Percentiles rank a stretch among this genome's conserved stretches.
Conservation (phyloP, 164 flowering plant species). For the Cinnamomum micranthum region DNA sequence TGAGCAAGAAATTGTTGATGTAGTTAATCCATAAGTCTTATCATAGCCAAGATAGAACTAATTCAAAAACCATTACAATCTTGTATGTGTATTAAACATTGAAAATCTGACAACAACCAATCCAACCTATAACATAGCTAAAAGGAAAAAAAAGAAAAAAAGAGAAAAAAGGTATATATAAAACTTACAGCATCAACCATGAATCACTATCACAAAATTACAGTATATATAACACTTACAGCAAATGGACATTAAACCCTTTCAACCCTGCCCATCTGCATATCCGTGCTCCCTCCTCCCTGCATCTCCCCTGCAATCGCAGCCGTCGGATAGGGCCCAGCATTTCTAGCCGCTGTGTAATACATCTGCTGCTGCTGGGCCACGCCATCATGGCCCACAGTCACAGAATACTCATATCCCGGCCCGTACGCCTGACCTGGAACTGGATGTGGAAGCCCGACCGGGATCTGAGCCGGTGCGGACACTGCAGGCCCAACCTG, state of each 20-base stretch:
- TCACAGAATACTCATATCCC: slow-evolving; percentile 15
- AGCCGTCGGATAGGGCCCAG: slow-evolving; percentile 15
- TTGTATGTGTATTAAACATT: background rate
- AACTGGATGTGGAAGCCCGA: slow-evolving; percentile 30
- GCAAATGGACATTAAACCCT: background rate
- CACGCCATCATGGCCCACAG: slow-evolving; percentile 21
- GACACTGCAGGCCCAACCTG: slow-evolving; percentile 15
- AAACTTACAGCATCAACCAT: background rate
- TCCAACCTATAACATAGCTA: background rate
- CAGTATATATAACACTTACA: background rate
- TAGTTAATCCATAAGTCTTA: too few species aligned
- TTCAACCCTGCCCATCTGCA: slow-evolving; percentile 21
- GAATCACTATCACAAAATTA: background rate
- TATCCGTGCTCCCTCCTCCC: slow-evolving; percentile 25
- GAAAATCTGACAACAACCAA: background rate
- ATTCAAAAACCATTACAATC: too few species aligned
- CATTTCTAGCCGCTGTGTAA: slow-evolving; percentile 35
- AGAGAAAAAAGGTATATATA: background rate
- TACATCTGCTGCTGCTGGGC: slow-evolving; percentile 32
- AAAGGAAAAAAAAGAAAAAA: too few species aligned
- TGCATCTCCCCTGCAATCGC: slow-evolving; percentile 14
- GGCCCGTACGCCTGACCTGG: slow-evolving; percentile 47
- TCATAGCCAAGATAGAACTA: too few species aligned
- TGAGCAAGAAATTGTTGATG: too few species aligned
- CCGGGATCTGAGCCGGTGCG: slow-evolving; percentile 32